Conservation (phyloP, 139 green algal genomes). For the Coccomyxa sp. region DNA sequence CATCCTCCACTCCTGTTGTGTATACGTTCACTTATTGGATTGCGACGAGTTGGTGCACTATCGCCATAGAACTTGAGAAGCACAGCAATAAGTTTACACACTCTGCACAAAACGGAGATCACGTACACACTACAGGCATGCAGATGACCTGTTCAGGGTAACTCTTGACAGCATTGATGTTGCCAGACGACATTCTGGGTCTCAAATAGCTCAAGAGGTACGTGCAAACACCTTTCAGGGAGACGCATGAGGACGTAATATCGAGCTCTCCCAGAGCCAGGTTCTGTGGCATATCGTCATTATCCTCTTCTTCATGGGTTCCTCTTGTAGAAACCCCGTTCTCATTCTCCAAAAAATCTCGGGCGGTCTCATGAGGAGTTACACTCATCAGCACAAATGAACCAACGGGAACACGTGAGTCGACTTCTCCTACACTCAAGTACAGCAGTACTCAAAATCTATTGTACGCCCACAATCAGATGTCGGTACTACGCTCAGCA, state of each 20-base stretch:
- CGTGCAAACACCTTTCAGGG: neutral
- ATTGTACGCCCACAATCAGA: too few species aligned
- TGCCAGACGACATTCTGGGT: neutral
- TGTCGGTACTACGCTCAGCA: too few species aligned
- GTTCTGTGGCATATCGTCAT: neutral
- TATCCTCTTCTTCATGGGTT: neutral
- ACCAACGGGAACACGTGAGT: too few species aligned
- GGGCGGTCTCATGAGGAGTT: too few species aligned
- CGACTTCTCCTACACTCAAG: too few species aligned
- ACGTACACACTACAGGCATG: neutral
- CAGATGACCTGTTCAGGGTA: neutral
- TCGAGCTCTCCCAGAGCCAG: neutral
- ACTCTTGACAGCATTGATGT: neutral
- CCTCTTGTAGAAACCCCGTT: too few species aligned
- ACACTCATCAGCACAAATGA: too few species aligned
- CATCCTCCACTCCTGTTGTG: constrained; percentile 46
- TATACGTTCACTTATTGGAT: neutral
- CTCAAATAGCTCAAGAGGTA: neutral
- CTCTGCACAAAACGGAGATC: neutral
- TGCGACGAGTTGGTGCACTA: neutral
- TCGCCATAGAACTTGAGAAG: neutral
- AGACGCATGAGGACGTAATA: neutral
- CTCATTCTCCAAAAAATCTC: too few species aligned
- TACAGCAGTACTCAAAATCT: too few species aligned
- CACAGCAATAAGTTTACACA: neutral